Percentiles rank a stretch among this genome's conserved stretches.
These are phyloP conservation scores for Trichophyton benhamiae DNA, from an alignment of 2,329 filamentous ascomycete genomes.

Conservation along the genomic window DNA sequence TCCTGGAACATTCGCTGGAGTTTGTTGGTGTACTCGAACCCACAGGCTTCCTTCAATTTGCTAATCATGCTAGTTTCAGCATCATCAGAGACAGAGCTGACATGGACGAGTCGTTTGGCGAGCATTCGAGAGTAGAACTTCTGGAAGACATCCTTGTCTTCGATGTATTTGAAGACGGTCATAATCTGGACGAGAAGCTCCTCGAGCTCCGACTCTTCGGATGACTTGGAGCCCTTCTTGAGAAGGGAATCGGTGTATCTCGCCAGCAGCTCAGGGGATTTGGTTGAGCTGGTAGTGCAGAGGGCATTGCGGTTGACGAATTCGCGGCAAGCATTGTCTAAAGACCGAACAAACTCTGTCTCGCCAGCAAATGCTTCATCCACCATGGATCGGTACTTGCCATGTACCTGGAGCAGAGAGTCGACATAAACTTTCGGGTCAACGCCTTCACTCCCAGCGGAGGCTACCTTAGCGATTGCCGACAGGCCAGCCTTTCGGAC, in stretches of 20 bases:
- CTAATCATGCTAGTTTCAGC: slow-evolving; percentile 99
- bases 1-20: slow-evolving; percentile 99
- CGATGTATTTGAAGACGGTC: slow-evolving; percentile 99
- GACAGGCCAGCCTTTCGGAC: slow-evolving; percentile 79
- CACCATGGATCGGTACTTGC: slow-evolving; percentile 81
- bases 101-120: slow-evolving; percentile 85
- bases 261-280: slow-evolving; percentile 85
- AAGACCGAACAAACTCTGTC: slow-evolving; percentile 86
- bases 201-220: slow-evolving; percentile 89
- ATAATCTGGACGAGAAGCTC: slow-evolving; percentile 83
- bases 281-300: slow-evolving; percentile 84
- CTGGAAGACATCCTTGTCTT: slow-evolving; percentile 99
- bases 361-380: slow-evolving; percentile 89
- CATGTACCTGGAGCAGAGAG: slow-evolving; percentile 84
- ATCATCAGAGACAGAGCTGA: slow-evolving; percentile 90
- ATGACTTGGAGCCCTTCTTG: slow-evolving; percentile 74
- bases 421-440: slow-evolving; percentile 97
- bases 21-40: slow-evolving; percentile 99
- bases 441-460: slow-evolving; percentile 66
- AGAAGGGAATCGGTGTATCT: slow-evolving; percentile 90
- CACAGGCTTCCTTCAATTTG: slow-evolving; percentile 96
- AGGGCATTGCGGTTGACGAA: slow-evolving; percentile 97
- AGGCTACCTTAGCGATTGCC: slow-evolving; percentile 81
- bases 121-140: slow-evolving; percentile 98
- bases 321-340: slow-evolving; percentile 94